Base-by-base conservation (phyloP, 2,329 filamentous ascomycete species). In the Drechmeria coniospora region DNA sequence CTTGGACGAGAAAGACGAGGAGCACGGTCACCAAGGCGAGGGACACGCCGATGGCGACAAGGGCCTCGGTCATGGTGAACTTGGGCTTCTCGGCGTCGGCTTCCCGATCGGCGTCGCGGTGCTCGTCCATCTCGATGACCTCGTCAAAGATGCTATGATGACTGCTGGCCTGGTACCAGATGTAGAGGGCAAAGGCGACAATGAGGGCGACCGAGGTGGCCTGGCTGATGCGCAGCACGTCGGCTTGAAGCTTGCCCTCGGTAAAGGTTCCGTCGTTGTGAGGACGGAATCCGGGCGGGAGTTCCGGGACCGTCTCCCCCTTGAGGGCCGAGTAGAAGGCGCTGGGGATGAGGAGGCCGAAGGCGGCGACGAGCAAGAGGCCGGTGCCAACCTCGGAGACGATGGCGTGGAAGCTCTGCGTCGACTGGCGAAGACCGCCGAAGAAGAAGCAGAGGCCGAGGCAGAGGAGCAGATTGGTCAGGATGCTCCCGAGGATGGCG, bases 361-460 rank as follows among this genome's bases (percentile, higher is more conserved):
- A 52, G 3, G 47, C 49, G 4, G 23, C 23, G 10, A 25, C 72
- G 24, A 80, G 54, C 17, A 80, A 55, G 17, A 80, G 44, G 1
- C 73, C 72, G 16, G 64, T 75, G 14, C 74, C 74, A 5, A 74
- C 71, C 47, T 80, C 75, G 31, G 69, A 73, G n/a, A 80, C 59
- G 2, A 69, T 69, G 30, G 69, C 61, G 36, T 77, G 68, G 46
- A 79, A 79, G 19, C 58, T 57, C 37, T 78, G 67, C 33, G 66
- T 63, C 8, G 69, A 56, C 22, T 67, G 61, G 26, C 59, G 59
- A 10, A 79, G 42, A 5, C 75, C 75, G 15, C 76, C 75, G 10
- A 68, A 59, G 29, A 78, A 65, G 23, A 80, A 80, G 44, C 75
- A 80, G 17, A 68, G 47, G 0, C 75, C 75, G 16, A 79, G 51